Conservation (phyloP, 139 green algal genomes). For the Coccomyxa sp. region DNA sequence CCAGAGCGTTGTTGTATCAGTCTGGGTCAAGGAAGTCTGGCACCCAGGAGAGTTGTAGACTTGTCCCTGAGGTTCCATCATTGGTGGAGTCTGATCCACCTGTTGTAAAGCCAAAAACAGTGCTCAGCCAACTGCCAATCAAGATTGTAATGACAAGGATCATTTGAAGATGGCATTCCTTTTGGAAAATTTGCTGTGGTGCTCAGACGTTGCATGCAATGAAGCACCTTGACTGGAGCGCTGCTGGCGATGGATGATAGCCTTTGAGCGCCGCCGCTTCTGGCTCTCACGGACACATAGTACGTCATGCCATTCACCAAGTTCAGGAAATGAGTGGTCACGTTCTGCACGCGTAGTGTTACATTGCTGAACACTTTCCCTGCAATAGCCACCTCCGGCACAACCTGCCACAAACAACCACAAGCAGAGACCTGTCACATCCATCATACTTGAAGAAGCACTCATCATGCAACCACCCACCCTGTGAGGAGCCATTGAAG, state of each 20-base stretch:
- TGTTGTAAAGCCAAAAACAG: slow-evolving; percentile 8
- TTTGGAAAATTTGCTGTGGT: background rate
- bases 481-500: too few species aligned
- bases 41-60: background rate
- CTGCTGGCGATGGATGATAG: slow-evolving; percentile 26
- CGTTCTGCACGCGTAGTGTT: slow-evolving; percentile 19
- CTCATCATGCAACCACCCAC: background rate
- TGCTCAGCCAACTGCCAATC: slow-evolving; percentile 15
- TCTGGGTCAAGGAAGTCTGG: background rate
- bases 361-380: background rate
- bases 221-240: slow-evolving; percentile 12
- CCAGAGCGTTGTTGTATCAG: background rate
- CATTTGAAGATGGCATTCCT: background rate
- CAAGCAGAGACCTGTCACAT: background rate
- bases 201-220: background rate
- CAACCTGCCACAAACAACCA: background rate
- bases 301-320: slow-evolving; percentile 35
- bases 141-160: background rate
- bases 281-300: slow-evolving; percentile 49
- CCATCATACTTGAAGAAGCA: too few species aligned
- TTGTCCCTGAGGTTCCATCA: too few species aligned
- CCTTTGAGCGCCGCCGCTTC: slow-evolving; percentile 32
- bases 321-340: slow-evolving; percentile 3
- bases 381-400: slow-evolving; percentile 1
- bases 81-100: background rate